Base-by-base conservation (phyloP, 169 alveolate species). In the Plasmodium sp. region DNA sequence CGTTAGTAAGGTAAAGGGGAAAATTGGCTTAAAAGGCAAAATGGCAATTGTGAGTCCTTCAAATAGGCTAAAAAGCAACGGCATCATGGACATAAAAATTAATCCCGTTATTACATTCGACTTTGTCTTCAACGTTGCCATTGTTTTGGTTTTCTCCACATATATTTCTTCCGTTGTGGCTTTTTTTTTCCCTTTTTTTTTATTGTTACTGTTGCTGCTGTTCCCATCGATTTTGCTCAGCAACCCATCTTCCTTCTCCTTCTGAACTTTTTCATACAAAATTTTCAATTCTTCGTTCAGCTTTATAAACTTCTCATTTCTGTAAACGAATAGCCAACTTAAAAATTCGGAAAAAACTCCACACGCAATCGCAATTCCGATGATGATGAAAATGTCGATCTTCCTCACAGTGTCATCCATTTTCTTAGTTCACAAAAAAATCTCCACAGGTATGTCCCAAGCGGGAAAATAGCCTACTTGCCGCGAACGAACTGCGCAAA, bases 41-140 rank as follows among this genome's bases (percentile, higher is more conserved):
- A 96, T 95, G 45, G 97, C 98, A 41, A 96, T 93, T 71, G 96
- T 93, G 86, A 95, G 84, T 45, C 96, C 96, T 92, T 96, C 98
- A 91, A 96, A 96, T 85, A 94, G 84, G 95, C 98, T 96, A 97
- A 96, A 96, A 41, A 96, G 91, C 73, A 96, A 75, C 16, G 96
- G 97, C 98, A 96, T 96, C 80, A 96, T 85, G 41, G 94, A 93
- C 97, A 96, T 96, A 92, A 97, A 96, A 39, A 96, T 75, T 84
- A 96, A 93, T 51, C 98, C 97, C 16, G 95, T 97, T 93, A 93
- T 95, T 96, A 84, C 22, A 92, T 92, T 92, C 33, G 95, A 81
- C 83, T 92, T 92, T 72, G 95, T 82, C 56, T 92, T 92, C 74
- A 92, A 75, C 16, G 91, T 18, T 48, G 92, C 43, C 95, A 92